These are phyloP conservation scores for Aurifilum marmelostoma DNA, from an alignment of 2,329 filamentous ascomycete genomes.

Conservation along the genomic window DNA sequence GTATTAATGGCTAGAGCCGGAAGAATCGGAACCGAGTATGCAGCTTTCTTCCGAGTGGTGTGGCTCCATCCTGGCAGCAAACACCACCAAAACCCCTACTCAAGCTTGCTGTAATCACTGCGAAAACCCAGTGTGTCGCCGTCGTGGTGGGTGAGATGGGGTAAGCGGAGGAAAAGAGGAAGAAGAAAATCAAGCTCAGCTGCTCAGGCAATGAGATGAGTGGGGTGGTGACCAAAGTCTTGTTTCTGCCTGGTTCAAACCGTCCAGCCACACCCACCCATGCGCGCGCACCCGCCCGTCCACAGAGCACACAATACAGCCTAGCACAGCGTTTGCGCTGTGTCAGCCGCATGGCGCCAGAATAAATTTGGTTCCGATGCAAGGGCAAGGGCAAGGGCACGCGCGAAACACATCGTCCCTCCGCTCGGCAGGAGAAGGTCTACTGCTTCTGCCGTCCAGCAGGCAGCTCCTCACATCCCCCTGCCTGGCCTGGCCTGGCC, in stretches of 20 bases:
- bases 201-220: no score
- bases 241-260: neutral
- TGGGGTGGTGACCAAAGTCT: neutral
- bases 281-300: neutral
- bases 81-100: neutral
- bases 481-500: neutral
- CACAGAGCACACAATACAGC: neutral
- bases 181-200: no score
- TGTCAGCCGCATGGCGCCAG: constrained; percentile 15
- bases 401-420: neutral
- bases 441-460: neutral
- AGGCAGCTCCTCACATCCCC: neutral
- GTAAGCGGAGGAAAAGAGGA: neutral
- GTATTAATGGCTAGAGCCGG: neutral
- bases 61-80: neutral
- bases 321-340: constrained; percentile 4
- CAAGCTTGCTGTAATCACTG: neutral
- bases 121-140: neutral
- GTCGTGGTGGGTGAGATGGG: neutral
- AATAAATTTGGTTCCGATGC: constrained; percentile 4
- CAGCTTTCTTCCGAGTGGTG: neutral
- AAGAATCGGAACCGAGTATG: neutral
- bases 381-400: constrained; percentile 1
- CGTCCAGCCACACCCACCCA: neutral
- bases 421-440: neutral